Evolutionary conservation across 129 eudicot genomes (phyloP).

Genomic region (Tagetes patula): DNA sequence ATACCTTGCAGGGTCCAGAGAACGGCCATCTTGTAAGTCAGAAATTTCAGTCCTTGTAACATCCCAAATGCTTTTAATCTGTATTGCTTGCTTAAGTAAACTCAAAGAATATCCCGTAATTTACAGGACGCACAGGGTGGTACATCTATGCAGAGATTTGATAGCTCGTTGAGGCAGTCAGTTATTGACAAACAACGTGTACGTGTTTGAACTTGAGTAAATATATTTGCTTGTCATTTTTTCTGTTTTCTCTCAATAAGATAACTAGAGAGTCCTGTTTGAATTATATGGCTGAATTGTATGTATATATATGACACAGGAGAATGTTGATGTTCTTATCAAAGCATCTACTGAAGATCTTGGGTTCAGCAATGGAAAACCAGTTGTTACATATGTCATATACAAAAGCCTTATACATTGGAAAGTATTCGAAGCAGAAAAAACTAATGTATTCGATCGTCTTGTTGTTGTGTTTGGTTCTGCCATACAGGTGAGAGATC

Average conservation of each 20-base stretch:
- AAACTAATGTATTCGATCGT: slow-evolving; percentile 89
- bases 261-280: not conserved
- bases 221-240: slow-evolving; percentile 8
- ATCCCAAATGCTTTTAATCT: slow-evolving; percentile 5
- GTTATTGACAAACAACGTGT: slow-evolving; percentile 65
- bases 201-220: slow-evolving; percentile 37
- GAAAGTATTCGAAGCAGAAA: slow-evolving; percentile 93
- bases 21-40: slow-evolving; percentile 53
- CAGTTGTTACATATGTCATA: slow-evolving; percentile 81
- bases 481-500: slow-evolving; percentile 72
- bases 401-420: slow-evolving; percentile 95
- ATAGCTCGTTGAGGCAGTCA: slow-evolving; percentile 51
- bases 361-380: slow-evolving; percentile 91
- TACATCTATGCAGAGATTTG: slow-evolving; percentile 56
- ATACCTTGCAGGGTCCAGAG: slow-evolving; percentile 48
- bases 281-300: not conserved
- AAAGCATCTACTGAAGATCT: slow-evolving; percentile 70
- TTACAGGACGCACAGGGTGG: slow-evolving; percentile 55
- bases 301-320: slow-evolving; percentile 47
- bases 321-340: slow-evolving; percentile 80
- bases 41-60: slow-evolving; percentile 14
- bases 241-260: slow-evolving; percentile 6
- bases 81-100: slow-evolving; percentile 10
- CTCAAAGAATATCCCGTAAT: slow-evolving; percentile 13
- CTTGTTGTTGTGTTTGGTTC: slow-evolving; percentile 82